phyloP scores from a whole-genome alignment of 129 eudicot species.

The Erigeron canadensis region DNA sequence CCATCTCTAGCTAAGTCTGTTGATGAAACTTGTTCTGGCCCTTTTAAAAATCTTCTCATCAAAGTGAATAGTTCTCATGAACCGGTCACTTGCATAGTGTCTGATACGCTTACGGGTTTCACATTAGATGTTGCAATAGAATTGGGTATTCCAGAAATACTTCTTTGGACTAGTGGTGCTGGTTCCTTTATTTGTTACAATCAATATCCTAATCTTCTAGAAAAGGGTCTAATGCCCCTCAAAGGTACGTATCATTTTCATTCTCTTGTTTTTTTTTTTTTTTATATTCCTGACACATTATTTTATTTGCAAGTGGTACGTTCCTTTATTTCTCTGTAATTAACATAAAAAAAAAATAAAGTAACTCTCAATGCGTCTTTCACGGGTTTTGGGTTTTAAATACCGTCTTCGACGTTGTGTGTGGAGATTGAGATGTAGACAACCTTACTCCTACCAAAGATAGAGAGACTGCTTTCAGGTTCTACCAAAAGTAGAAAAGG shows the following conservation, averaged over 20 bases:
- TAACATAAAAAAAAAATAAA: too few relatives aligned
- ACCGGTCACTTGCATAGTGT: constrained; percentile 36
- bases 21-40: constrained; percentile 15
- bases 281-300: too few relatives aligned
- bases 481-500: too few relatives aligned
- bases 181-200: constrained; percentile 35
- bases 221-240: constrained; percentile 35
- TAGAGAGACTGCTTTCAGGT: too few relatives aligned
- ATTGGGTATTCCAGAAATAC: constrained; percentile 26
- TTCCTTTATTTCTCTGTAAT: too few relatives aligned
- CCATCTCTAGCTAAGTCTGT: constrained; percentile 22
- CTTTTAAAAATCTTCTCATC: constrained; percentile 28
- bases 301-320: too few relatives aligned
- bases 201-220: constrained; percentile 33
- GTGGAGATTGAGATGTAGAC: too few relatives aligned
- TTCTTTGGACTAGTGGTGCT: constrained; percentile 39
- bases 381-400: too few relatives aligned
- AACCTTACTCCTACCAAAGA: too few relatives aligned
- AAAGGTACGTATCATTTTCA: constrained; percentile 24
- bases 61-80: constrained; percentile 24
- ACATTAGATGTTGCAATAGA: constrained; percentile 24
- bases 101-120: constrained; percentile 37
- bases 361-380: too few relatives aligned
- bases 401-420: too few relatives aligned
- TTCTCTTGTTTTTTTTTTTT: background rate